Evolutionary conservation across 176 grass and related monocot genomes (phyloP).

Genomic region (Calamus simplicifolius): DNA sequence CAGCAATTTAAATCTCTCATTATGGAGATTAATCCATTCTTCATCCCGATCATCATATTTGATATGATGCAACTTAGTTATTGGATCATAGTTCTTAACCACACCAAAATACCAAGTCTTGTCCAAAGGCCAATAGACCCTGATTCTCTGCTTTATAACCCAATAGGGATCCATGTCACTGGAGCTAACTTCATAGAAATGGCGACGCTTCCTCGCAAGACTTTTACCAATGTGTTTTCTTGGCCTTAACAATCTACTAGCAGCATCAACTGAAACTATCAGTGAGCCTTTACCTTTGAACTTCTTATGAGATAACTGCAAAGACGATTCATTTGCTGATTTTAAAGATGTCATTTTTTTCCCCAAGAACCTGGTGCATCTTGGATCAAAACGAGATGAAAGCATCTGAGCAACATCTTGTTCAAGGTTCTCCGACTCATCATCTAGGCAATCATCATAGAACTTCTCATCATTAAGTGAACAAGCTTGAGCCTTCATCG

Average conservation of each 20-base stretch:
- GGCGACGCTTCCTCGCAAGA: constrained; percentile 50
- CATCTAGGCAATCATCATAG: constrained; percentile 26
- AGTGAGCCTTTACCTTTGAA: constrained; percentile 29
- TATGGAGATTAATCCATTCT: constrained; percentile 96
- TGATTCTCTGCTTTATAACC: constrained; percentile 79
- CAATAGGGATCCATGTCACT: constrained; percentile 67
- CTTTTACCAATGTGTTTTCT: constrained; percentile 44
- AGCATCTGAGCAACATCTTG: constrained; percentile 94
- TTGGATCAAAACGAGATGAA: constrained; percentile 82
- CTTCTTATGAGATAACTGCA: constrained; percentile 5
- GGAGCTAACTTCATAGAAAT: constrained; percentile 77
- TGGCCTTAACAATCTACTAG: constrained; percentile 36
- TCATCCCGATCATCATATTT: constrained; percentile 92
- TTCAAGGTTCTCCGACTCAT: constrained; percentile 59
- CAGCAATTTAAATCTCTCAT: constrained; percentile 92
- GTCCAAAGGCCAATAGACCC: constrained; percentile 98
- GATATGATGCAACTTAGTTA: constrained; percentile 66
- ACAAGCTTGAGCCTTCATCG: too few relatives aligned
- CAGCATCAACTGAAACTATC: constrained; percentile 20
- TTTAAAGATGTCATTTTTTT: constrained; percentile 24
- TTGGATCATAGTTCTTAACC: constrained; percentile 81
- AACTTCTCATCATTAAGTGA: constrained; percentile 24
- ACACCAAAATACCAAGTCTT: constrained; percentile 86
- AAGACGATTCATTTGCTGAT: constrained; percentile 22
- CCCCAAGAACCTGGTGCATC: constrained; percentile 26